Evolutionary conservation across 2,329 filamentous ascomycete genomes (phyloP).

Genomic region (Colletotrichum australisinense): DNA sequence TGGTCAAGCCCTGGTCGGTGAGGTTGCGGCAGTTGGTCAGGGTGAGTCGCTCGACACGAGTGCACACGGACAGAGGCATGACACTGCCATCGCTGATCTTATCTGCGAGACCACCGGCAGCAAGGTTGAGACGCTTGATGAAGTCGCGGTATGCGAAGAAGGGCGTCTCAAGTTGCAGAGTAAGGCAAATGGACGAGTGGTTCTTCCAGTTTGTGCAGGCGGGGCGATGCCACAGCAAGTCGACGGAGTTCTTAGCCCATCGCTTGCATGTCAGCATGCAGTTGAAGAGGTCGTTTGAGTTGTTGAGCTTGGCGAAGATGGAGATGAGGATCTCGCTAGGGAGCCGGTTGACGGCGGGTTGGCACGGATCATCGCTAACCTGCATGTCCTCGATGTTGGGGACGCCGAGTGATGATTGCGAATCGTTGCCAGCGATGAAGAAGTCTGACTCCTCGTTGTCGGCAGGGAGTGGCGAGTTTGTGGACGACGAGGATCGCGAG

Average conservation of each 20-base stretch:
- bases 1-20: conserved; percentile 85
- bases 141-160: conserved; percentile 92
- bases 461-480: conserved; percentile 78
- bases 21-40: conserved; percentile 89
- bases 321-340: conserved; percentile 95
- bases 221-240: conserved; percentile 93
- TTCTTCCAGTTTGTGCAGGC: conserved; percentile 89
- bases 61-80: conserved; percentile 83
- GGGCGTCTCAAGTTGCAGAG: conserved; percentile 77
- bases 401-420: conserved; percentile 88
- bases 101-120: conserved; percentile 71
- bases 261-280: conserved; percentile 95
- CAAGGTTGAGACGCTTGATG: conserved; percentile 91
- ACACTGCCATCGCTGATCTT: conserved; percentile 91
- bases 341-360: conserved; percentile 84
- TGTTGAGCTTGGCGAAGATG: conserved; percentile 87
- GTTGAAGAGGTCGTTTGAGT: conserved; percentile 80
- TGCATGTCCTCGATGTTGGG: conserved; percentile 82
- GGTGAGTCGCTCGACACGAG: conserved; percentile 90
- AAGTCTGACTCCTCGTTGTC: conserved; percentile 96
- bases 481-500: conserved; percentile 73
- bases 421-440: conserved; percentile 90
- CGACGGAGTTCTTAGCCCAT: conserved; percentile 93
- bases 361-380: conserved; percentile 72
- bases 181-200: conserved; percentile 82